Conservation (phyloP, 805 yeast genomes). For the Pichia insulana region DNA sequence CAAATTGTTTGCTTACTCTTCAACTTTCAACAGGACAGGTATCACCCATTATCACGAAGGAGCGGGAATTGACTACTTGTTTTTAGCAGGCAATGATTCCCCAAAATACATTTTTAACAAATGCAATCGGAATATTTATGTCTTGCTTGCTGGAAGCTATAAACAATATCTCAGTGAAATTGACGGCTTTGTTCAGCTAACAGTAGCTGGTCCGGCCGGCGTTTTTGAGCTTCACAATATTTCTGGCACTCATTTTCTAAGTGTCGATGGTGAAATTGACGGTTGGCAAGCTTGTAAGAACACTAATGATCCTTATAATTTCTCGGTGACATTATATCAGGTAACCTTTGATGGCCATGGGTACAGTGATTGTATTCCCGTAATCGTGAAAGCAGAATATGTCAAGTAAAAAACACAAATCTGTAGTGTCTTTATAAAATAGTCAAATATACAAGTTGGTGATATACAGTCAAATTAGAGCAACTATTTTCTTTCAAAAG, state of each 20-base stretch:
- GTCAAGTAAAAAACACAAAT: neutral
- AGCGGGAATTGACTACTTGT: conserved; percentile 37
- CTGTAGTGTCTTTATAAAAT: neutral
- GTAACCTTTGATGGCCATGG: neutral
- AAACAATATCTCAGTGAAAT: conserved; percentile 1
- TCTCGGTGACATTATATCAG: conserved; percentile 22
- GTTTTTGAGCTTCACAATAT: neutral
- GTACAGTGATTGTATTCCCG: neutral
- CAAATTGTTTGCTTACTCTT: neutral
- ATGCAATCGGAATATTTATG: neutral
- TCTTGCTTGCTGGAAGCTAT: neutral
- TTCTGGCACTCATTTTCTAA: neutral
- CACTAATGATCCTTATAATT: conserved; percentile 34
- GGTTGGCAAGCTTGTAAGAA: conserved; percentile 34
- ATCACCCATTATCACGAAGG: conserved; percentile 34
- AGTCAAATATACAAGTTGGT: conserved; percentile 6
- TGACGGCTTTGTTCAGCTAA: conserved; percentile 4
- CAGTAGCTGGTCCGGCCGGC: conserved; percentile 7
- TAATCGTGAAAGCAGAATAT: neutral
- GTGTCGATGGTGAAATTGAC: conserved; percentile 22
- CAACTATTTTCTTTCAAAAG: conserved; percentile 25
- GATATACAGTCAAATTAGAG: neutral
- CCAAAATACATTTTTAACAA: conserved; percentile 12
- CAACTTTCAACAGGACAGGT: conserved; percentile 9
- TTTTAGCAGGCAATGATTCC: conserved; percentile 20